Conservation (phyloP, 768 basidiomycete species). For the Boletus huronensis region DNA sequence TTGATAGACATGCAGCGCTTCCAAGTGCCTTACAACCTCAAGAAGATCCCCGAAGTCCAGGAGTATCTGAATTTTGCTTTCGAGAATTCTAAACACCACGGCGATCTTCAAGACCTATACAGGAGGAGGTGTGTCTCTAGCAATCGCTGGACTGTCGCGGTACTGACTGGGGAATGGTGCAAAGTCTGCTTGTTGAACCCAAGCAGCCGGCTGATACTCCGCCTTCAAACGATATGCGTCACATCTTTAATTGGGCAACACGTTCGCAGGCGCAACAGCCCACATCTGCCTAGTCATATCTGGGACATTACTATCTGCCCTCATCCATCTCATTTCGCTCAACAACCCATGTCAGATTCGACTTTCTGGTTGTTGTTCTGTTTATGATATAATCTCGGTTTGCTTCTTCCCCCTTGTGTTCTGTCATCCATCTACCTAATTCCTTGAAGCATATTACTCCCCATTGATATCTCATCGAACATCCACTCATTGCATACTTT, state of each 20-base stretch:
- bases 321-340: slow-evolving; percentile 1
- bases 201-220: slow-evolving; percentile 72
- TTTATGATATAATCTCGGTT: slow-evolving; percentile 30
- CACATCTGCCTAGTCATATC: slow-evolving; percentile 32
- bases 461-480: slow-evolving; percentile 25
- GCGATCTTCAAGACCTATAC: slow-evolving; percentile 84
- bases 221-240: slow-evolving; percentile 65
- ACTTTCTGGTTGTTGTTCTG: slow-evolving; percentile 21
- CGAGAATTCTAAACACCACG: slow-evolving; percentile 68
- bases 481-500: slow-evolving; percentile 26
- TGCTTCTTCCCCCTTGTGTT: slow-evolving; percentile 14
- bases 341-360: slow-evolving; percentile 9
- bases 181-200: slow-evolving; percentile 78
- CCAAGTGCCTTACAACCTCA: slow-evolving; percentile 81
- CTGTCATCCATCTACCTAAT: slow-evolving; percentile 28
- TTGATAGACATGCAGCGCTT: slow-evolving; percentile 84
- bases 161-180: slow-evolving; percentile 1
- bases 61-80: slow-evolving; percentile 71
- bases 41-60: slow-evolving; percentile 87
- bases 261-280: slow-evolving; percentile 46
- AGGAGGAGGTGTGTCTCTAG: slow-evolving; percentile 62
- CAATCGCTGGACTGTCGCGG: background rate
- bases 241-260: slow-evolving; percentile 77
- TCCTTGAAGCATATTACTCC: slow-evolving; percentile 16
- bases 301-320: slow-evolving; percentile 20